Base-by-base conservation (phyloP, 768 basidiomycete species). In the Suillus alpinus region DNA sequence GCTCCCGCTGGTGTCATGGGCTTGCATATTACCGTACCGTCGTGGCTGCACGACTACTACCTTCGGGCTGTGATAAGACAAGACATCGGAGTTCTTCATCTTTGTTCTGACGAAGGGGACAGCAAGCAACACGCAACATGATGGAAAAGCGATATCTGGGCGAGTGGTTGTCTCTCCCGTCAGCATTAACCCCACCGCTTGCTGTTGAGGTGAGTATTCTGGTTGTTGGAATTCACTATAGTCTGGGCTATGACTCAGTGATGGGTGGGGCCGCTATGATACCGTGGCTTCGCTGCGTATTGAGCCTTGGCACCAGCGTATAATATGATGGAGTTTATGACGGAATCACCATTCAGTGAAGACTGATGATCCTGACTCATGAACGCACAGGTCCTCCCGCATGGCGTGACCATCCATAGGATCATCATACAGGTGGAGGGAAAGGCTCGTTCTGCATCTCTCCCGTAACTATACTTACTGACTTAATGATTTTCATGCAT, bases 361-460 rank as follows among this genome's bases (percentile, higher is more conserved):
- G 43, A 20, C 20, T 44, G 2, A 46, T 46, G 20, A 13, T 26
- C 2, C 20, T 46, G 44, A 26, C 13, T 46, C 4, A 46, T 60
- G 56, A 57, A 34, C 13, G 29, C 44, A 23, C 61, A 89, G 87
- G 75, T 90, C 63, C 76, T 90, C 44, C 87, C 88, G 6, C 77
- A 81, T 63, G 89, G 89, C 8, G 74, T 89, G 64, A 89, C 88
- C 12, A 76, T 91, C 63, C 87, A 91, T 70, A 81, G 84, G 49
- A 72, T 91, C 65, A 78, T 86, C 63, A 82, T 89, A 37, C 84
- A 88, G 66, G 80, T 80, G 43, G 83, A 86, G 67, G 89, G 87
- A 47, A 81, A 80, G 71, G 88, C 86, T 68, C 63, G 78, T 66
- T 36, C 9, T 9, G n/a, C 41, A 32, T 13, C 9, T 9, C 32